These are phyloP conservation scores for Schizopora paradoxa DNA, from an alignment of 1,284 basidiomycete genomes.

Conservation along the genomic window DNA sequence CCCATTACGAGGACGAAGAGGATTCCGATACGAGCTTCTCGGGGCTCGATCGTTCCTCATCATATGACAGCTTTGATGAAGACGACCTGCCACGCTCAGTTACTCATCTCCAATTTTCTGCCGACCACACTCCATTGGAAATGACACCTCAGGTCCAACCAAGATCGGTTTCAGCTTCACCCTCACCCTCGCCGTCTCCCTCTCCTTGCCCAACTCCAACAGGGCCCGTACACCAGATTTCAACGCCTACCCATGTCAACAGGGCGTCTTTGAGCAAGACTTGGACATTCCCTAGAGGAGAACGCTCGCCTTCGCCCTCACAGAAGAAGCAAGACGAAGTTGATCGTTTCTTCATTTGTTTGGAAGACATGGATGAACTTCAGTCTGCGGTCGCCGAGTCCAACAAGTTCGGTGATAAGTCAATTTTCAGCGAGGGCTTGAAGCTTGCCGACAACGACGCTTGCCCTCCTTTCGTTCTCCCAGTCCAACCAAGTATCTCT, in stretches of 20 bases:
- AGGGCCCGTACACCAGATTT: slow-evolving; percentile 17
- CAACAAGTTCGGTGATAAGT: not conserved
- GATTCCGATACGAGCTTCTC: slow-evolving; percentile 49
- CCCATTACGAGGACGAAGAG: slow-evolving; percentile 66
- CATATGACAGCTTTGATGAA: slow-evolving; percentile 39
- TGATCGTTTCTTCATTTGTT: slow-evolving; percentile 70
- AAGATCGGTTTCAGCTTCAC: slow-evolving; percentile 22
- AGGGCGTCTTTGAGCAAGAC: slow-evolving; percentile 51
- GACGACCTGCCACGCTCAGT: slow-evolving; percentile 40
- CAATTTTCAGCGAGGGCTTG: slow-evolving; percentile 15
- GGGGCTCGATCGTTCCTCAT: slow-evolving; percentile 47
- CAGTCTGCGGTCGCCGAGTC: slow-evolving; percentile 27
- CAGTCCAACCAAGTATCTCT: slow-evolving; percentile 39
- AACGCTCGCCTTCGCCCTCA: slow-evolving; percentile 22
- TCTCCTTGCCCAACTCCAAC: slow-evolving; percentile 28
- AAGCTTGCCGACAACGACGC: slow-evolving; percentile 15
- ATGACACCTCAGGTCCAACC: slow-evolving; percentile 17
- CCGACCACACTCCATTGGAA: slow-evolving; percentile 6
- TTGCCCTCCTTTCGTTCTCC: slow-evolving; percentile 39
- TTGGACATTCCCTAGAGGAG: slow-evolving; percentile 63
- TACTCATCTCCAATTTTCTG: slow-evolving; percentile 27
- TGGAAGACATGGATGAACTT: slow-evolving; percentile 52
- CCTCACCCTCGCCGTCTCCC: slow-evolving; percentile 28
- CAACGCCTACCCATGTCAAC: slow-evolving; percentile 28
- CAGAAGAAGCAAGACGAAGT: slow-evolving; percentile 37